Evolutionary conservation across 2,329 filamentous ascomycete species (phyloP), one percentile per base, ranked within the genome.

Genomic region (Ophioceras dolichostomum): DNA sequence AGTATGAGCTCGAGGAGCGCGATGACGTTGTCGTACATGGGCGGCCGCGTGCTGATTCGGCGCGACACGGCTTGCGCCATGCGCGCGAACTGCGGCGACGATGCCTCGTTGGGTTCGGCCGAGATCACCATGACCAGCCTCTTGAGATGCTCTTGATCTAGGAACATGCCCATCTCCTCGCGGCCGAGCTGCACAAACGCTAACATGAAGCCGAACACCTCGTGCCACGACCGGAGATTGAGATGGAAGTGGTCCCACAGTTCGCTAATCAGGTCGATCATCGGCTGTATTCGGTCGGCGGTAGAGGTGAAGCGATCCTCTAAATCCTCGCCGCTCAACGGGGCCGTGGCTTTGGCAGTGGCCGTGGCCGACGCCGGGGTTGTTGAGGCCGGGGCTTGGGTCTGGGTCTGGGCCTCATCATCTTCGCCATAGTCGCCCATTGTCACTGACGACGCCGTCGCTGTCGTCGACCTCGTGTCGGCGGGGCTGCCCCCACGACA

Each of bases 161-260:
- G 61, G 18, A 87, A 61, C 5, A 69, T 51, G 2, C 63, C 61
- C 16, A 70, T 64, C 52, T 85, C 78, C 5, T 64, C 53, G 3
- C 62, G 56, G 1, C 81, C 80, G 38, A 84, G 56, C 32, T 61
- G 64, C 12, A 76, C 74, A 50, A 88, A 79, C n/a, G 62, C 62
- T n/a, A 70, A 51, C 43, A 88, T 63, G n/a, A 82, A 67, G 10
- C 71, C 70, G 51, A 89, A 89, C 40, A 80, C 79, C 48, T 89
- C 83, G 30, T 78, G 73, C 84, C 84, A 91, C 3, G 81, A 71
- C 39, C 77, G 72, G 20, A 75, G 60, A 32, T 69, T 63, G 3
- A 62, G 56, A 41, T 83, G 75, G 39, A 86, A 75, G n/a, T 58
- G 62, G 3, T 68, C 59, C 72, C 76, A 85, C 4, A 84, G 54